Conservation (phyloP, 2,329 filamentous ascomycete species). For the Ophiosphaerella korrae region DNA sequence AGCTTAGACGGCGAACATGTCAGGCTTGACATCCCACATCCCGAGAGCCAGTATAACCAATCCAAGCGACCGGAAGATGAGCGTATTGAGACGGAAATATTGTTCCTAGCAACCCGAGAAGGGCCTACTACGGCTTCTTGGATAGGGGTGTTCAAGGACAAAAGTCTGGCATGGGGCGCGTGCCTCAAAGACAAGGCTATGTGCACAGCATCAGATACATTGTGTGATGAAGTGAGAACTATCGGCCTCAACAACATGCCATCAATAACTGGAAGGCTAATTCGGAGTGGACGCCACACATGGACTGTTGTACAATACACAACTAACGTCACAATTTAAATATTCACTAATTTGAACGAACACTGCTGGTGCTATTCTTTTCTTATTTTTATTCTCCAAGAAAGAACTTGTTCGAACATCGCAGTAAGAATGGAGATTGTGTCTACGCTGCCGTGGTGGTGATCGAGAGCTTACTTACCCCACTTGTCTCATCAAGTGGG, state of each 20-base stretch:
- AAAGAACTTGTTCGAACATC: too few relatives aligned
- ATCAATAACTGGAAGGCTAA: constrained; percentile 16
- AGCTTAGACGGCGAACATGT: constrained; percentile 8
- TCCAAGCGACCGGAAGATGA: background rate
- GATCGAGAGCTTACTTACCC: too few relatives aligned
- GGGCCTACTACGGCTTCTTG: constrained; percentile 19
- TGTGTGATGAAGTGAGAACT: constrained; percentile 19
- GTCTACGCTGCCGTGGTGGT: too few relatives aligned
- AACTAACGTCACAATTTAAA: background rate
- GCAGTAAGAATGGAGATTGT: too few relatives aligned
- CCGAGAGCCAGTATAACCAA: constrained; percentile 4
- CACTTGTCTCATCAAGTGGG: too few relatives aligned
- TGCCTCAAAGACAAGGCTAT: constrained; percentile 30
- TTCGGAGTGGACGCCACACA: constrained; percentile 17
- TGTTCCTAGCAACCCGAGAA: constrained; percentile 25
- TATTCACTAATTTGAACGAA: too few relatives aligned
- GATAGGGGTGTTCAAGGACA: constrained; percentile 21
- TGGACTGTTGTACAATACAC: constrained; percentile 18
- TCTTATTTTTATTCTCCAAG: too few relatives aligned
- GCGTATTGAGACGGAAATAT: background rate
- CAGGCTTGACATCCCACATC: constrained; percentile 31
- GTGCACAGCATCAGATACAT: constrained; percentile 11
- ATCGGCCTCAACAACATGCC: constrained; percentile 17
- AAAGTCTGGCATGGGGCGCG: constrained; percentile 28
- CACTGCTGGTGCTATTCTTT: too few relatives aligned